Percentiles rank a stretch among this genome's conserved stretches.
These are phyloP conservation scores for Solanum sitiens DNA, from an alignment of 257 asterid genomes.

Conservation along the genomic window DNA sequence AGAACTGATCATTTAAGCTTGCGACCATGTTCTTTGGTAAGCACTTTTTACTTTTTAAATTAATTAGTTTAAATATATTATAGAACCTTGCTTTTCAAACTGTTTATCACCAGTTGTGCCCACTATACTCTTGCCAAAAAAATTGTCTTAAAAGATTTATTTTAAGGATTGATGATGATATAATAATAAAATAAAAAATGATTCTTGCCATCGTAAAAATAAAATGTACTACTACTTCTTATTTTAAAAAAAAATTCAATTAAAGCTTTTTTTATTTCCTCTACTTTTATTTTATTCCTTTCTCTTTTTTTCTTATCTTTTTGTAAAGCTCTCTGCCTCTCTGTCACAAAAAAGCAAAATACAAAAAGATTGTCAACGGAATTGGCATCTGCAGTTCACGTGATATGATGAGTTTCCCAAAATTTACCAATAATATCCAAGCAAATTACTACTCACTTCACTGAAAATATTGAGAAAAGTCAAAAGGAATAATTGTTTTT, in stretches of 20 bases:
- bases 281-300: neutral
- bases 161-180: neutral
- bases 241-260: neutral
- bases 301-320: neutral
- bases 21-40: neutral
- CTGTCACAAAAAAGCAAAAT: neutral
- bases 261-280: neutral
- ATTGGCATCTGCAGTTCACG: neutral
- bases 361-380: neutral
- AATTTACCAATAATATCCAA: neutral
- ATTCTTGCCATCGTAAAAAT: neutral
- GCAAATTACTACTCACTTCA: neutral
- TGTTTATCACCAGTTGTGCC: neutral
- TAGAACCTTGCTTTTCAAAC: slow-evolving; percentile 3
- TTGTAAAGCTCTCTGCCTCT: slow-evolving; percentile 7
- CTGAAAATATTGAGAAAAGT: neutral
- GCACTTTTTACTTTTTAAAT: slow-evolving; percentile 1
- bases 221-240: neutral
- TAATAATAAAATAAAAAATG: neutral
- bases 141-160: neutral
- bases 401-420: neutral
- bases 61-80: neutral
- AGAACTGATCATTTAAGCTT: neutral
- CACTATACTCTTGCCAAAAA: neutral
- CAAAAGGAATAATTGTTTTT: neutral